Evolutionary conservation across 495 filamentous ascomycete genomes (phyloP).

Genomic region (Annulohypoxylon moriforme): DNA sequence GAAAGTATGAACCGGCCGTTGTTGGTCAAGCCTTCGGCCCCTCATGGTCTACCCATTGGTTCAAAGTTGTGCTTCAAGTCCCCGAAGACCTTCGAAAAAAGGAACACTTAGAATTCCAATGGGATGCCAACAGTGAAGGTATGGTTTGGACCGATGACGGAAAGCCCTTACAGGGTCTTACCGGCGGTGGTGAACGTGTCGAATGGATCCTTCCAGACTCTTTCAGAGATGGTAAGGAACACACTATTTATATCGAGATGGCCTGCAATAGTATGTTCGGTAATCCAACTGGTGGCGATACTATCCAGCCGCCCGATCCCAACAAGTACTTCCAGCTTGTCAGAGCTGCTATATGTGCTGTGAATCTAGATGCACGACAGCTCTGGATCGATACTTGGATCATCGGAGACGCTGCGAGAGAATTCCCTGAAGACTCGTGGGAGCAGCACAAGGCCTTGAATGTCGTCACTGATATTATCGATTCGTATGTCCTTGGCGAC

Average conservation of each 20-base stretch:
- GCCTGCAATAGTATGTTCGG: conserved; percentile 99
- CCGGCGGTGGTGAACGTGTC: conserved; percentile 86
- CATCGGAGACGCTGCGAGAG: conserved; percentile 85
- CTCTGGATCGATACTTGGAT: conserved; percentile 96
- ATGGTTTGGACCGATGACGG: conserved; percentile 91
- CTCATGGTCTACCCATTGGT: conserved; percentile 99
- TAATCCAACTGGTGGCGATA: conserved; percentile 85
- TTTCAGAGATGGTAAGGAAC: conserved; percentile 85
- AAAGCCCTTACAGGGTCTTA: conserved; percentile 88
- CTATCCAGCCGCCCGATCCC: conserved; percentile 87
- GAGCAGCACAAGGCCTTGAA: conserved; percentile 87
- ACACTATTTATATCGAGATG: conserved; percentile 96
- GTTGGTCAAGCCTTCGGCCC: conserved; percentile 88
- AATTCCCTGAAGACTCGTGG: conserved; percentile 83
- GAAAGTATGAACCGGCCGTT: conserved; percentile 78
- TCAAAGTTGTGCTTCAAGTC: conserved; percentile 81
- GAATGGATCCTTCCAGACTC: conserved; percentile 89
- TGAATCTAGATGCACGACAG: conserved; percentile 85
- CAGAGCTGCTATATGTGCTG: conserved; percentile 86
- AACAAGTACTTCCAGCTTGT: conserved; percentile 80
- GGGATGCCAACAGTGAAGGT: conserved; percentile 93
- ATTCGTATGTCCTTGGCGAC: conserved; percentile 83
- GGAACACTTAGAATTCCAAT: conserved; percentile 88
- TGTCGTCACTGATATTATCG: conserved; percentile 86
- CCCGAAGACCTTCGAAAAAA: conserved; percentile 76